Conservation (phyloP, 2,329 filamentous ascomycete genomes). For the Cladosporium halotolerans region DNA sequence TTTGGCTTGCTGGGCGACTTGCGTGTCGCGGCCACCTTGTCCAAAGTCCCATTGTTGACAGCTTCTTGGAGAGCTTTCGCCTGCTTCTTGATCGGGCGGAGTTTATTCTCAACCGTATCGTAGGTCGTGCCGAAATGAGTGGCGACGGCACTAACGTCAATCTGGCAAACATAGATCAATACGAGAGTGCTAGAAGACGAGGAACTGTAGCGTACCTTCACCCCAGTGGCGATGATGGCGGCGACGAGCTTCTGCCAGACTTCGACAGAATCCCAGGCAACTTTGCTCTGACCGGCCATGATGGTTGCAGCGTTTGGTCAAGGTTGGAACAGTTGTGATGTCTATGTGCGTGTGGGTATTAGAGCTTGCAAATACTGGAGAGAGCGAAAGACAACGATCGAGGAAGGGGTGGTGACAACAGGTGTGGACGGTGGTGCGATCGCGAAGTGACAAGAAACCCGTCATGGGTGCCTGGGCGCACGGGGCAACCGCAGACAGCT, state of each 20-base stretch:
- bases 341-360: not conserved
- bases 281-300: constrained; percentile 5
- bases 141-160: constrained; percentile 41
- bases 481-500: too few species aligned
- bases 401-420: not conserved
- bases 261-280: constrained; percentile 10
- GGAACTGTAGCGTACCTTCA: constrained; percentile 24
- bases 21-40: constrained; percentile 12
- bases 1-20: constrained; percentile 18
- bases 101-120: constrained; percentile 42
- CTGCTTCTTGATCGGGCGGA: constrained; percentile 40
- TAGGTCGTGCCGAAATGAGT: constrained; percentile 43
- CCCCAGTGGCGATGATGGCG: constrained; percentile 32
- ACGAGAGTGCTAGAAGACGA: not conserved
- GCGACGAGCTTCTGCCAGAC: constrained; percentile 34
- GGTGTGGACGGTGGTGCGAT: not conserved
- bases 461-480: too few species aligned
- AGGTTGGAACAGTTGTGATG: not conserved
- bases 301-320: not conserved
- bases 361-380: not conserved
- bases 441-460: not conserved
- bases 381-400: not conserved
- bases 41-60: constrained; percentile 14
- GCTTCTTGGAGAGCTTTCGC: constrained; percentile 33
- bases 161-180: constrained; percentile 25